Evolutionary conservation across 73 alveolate species (phyloP).

Genomic region (Paramecium tetraurelia): DNA sequence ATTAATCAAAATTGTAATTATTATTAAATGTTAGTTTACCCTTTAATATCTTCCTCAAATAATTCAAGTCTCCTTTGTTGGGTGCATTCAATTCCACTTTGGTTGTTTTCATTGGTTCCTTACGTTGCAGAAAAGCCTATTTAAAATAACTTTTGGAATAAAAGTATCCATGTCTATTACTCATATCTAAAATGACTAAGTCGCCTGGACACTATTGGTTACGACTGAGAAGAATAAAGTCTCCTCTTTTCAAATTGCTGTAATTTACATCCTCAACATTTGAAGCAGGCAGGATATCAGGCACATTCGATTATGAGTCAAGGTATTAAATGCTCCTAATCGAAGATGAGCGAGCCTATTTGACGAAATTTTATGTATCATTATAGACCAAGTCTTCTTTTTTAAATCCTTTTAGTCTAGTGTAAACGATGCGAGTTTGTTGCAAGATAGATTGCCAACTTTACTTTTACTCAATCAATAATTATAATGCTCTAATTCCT

Average conservation of each 20-base stretch:
- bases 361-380: not conserved
- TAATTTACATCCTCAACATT: not conserved
- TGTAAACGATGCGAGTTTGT: not conserved
- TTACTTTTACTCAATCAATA: not conserved
- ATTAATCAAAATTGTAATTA: not conserved
- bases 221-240: not conserved
- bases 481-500: not conserved
- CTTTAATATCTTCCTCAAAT: not conserved
- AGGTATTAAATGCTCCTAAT: not conserved
- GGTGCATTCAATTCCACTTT: conserved; percentile 38
- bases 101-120: conserved; percentile 16
- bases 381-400: not conserved
- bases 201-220: conserved; percentile 40
- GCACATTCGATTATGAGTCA: not conserved
- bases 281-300: not conserved
- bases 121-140: not conserved
- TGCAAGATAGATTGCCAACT: not conserved
- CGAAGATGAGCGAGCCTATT: not conserved
- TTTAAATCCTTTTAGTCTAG: not conserved
- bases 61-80: conserved; percentile 28
- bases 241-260: not conserved
- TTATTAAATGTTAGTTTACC: not conserved
- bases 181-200: conserved; percentile 17
- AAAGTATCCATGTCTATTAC: conserved; percentile 5
- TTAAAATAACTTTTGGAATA: not conserved